Evolutionary conservation across 2,329 filamentous ascomycete species (phyloP), one percentile per base, ranked within the genome.

Genomic region (Penicillium sp.): DNA sequence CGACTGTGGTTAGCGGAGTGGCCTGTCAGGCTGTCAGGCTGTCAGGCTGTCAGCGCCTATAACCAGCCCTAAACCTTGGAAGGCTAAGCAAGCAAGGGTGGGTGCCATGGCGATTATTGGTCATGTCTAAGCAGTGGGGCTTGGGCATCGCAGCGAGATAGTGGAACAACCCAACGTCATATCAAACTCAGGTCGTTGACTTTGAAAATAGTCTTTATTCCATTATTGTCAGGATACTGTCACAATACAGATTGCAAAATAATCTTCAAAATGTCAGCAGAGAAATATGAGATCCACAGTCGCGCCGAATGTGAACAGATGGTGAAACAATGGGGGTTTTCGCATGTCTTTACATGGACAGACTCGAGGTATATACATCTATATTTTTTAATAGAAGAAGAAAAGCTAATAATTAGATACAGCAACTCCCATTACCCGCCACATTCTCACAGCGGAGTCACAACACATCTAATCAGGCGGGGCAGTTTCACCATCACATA

Each of bases 341-440:
- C 62, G 9, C 77, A 81, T 62, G 80, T 85, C 62, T 86, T 85
- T 63, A 85, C 83, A 3, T 86, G 83, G 83, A 78, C 77, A 1
- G 83, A 86, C 67, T 70, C 78, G 49, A 79, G 81, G 81, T 83
- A 74, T 61, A 74, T 42, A 21, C n/a, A 16, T 38, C 30, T 21
- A 12, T 50, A 12, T 43, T 33, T 14, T 30, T 18, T 3, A 38
- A 38, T 35, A 35, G 9, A 11, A 35, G 30, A 35, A 35, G 16
- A 35, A 35, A 3, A 16, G 12, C 30, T 35, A 35, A 35, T 16
- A 35, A 35, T n/a, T 14, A 35, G 14, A 14, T 14, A 20, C 61
- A 84, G 81, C 47, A 81, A 84, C 61, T 77, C 81, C 14, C 72
- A 86, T 65, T 86, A 86, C 66, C 72, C 82, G 18, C 83, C 83